Evolutionary conservation across 164 flowering plant species (phyloP).

Genomic region (Dillenia suffruticosa): DNA sequence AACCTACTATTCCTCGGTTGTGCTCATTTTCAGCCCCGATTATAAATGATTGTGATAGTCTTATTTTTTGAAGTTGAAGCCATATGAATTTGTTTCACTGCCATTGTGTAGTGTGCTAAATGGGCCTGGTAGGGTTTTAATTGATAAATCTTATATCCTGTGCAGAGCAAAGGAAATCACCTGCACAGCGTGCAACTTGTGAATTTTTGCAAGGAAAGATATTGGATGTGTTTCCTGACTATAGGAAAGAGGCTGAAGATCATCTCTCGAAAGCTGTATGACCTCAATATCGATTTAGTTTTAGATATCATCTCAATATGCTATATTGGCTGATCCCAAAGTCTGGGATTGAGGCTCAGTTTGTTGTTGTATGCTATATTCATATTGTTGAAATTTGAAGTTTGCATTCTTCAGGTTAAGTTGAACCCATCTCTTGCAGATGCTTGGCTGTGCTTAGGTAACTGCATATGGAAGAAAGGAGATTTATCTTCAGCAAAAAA

Average conservation of each 20-base stretch:
- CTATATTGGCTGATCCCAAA: too few species aligned
- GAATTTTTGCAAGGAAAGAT: slow-evolving; percentile 86
- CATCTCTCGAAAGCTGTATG: slow-evolving; percentile 96
- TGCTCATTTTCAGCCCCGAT: too few species aligned
- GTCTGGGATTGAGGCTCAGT: too few species aligned
- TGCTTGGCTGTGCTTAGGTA: slow-evolving; percentile 93
- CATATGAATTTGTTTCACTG: too few species aligned
- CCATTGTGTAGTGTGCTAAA: too few species aligned
- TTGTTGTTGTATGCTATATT: too few species aligned
- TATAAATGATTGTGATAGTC: too few species aligned
- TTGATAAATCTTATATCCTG: not conserved
- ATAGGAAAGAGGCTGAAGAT: slow-evolving; percentile 86
- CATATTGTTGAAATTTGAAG: not conserved
- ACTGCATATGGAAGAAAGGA: slow-evolving; percentile 93
- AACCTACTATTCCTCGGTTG: too few species aligned
- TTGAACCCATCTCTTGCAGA: slow-evolving; percentile 88
- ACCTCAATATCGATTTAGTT: slow-evolving; percentile 8
- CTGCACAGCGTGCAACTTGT: slow-evolving; percentile 58
- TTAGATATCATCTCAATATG: slow-evolving; percentile 1
- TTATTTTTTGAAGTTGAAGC: too few species aligned
- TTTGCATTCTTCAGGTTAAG: slow-evolving; percentile 62
- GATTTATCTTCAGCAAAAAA: slow-evolving; percentile 77
- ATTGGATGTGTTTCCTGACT: slow-evolving; percentile 71
- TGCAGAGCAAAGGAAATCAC: slow-evolving; percentile 59
- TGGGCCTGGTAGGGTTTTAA: too few species aligned